Evolutionary conservation across 1,284 basidiomycete genomes (phyloP).

Genomic region (Fomitiporia mediterranea): DNA sequence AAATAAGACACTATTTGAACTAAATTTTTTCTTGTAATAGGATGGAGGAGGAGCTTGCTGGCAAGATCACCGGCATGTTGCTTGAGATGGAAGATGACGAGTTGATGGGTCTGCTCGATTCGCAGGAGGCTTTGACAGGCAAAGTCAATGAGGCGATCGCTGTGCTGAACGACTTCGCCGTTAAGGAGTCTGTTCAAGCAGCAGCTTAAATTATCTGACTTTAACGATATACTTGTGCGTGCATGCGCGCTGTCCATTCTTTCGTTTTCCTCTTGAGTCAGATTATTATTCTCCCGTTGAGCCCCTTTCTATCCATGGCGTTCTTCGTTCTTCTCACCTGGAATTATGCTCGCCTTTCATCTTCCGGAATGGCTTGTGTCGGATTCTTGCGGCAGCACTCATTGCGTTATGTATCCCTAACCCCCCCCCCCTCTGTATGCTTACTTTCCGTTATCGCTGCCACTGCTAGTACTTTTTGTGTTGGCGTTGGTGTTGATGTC

Average conservation of each 20-base stretch:
- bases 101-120: slow-evolving; percentile 81
- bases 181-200: slow-evolving; percentile 39
- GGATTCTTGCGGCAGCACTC: not conserved
- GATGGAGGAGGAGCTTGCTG: slow-evolving; percentile 81
- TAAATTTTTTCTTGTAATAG: slow-evolving; percentile 32
- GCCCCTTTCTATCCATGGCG: too few species aligned
- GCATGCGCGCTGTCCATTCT: slow-evolving; percentile 15
- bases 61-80: slow-evolving; percentile 97
- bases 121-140: slow-evolving; percentile 71
- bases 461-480: not conserved
- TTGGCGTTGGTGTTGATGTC: not conserved
- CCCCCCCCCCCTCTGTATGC: not conserved
- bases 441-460: not conserved
- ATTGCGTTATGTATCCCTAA: not conserved
- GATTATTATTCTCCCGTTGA: slow-evolving; percentile 2
- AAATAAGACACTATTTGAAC: slow-evolving; percentile 22
- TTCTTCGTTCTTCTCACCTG: slow-evolving; percentile 21
- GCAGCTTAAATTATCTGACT: too few species aligned
- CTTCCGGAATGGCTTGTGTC: not conserved
- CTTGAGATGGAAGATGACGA: slow-evolving; percentile 96
- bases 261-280: slow-evolving; percentile 24
- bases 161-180: slow-evolving; percentile 75
- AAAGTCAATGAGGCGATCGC: slow-evolving; percentile 88
- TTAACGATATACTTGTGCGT: too few species aligned
- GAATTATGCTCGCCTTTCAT: slow-evolving; percentile 20